These are phyloP conservation scores for Inonotus obliquus DNA, from an alignment of 1,284 basidiomycete genomes.

Conservation along the genomic window DNA sequence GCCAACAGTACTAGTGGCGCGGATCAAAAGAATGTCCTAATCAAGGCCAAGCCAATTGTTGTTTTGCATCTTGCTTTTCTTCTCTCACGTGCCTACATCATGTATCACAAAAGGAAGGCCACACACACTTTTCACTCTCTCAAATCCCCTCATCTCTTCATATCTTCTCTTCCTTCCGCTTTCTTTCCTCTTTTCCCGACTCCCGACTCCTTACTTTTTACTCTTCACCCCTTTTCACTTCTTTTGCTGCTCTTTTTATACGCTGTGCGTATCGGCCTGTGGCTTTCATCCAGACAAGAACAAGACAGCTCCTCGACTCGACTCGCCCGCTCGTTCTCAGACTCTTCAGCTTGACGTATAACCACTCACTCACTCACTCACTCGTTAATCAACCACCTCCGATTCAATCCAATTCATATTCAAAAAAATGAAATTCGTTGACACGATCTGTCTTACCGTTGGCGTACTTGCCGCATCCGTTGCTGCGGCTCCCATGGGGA, in stretches of 20 bases:
- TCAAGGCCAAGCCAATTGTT: no score
- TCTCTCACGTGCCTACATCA: neutral
- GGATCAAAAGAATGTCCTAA: neutral
- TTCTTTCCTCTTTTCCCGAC: no score
- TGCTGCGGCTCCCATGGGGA: slow-evolving; percentile 32
- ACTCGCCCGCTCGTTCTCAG: slow-evolving; percentile 6
- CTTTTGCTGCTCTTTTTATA: slow-evolving; percentile 16
- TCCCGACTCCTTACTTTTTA: slow-evolving; percentile 19
- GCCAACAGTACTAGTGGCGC: neutral
- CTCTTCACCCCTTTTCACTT: slow-evolving; percentile 24
- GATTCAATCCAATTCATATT: slow-evolving; percentile 5
- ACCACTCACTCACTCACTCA: neutral
- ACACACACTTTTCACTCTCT: neutral
- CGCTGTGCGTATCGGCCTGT: slow-evolving; percentile 21
- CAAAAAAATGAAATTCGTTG: slow-evolving; percentile 19
- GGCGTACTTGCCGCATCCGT: slow-evolving; percentile 34
- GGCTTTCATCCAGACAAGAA: slow-evolving; percentile 16
- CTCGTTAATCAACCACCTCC: slow-evolving; percentile 27
- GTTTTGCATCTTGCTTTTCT: neutral
- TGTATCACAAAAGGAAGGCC: neutral
- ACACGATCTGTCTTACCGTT: slow-evolving; percentile 30
- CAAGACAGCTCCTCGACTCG: slow-evolving; percentile 3
- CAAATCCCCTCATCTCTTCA: neutral
- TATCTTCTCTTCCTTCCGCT: slow-evolving; percentile 18
- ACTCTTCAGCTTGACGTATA: neutral